Evolutionary conservation across 1,284 basidiomycete genomes (phyloP), one percentile per base, ranked within the genome.

Genomic region (Rhizoctonia solani): DNA sequence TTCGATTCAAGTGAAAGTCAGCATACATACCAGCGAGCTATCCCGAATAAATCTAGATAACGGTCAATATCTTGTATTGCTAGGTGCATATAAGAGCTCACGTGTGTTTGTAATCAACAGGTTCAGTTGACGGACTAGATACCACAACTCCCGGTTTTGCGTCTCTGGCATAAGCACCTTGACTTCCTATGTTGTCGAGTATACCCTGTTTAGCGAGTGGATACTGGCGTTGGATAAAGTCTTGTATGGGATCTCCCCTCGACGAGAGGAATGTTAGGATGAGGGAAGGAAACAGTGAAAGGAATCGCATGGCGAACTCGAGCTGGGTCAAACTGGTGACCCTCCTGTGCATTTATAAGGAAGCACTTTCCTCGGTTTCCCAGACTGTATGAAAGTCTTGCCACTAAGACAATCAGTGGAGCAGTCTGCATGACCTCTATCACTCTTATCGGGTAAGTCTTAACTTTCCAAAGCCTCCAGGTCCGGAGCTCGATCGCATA

Each of bases 141-240:
- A 61, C 34, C 11, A 61, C 58, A 2, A 61, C n/a, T 37, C 58
- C 58, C 1, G 46, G 58, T 25, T 50, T 61, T 11, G 58, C 58
- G 4, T 50, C 58, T 34, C 34, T 49, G 29, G 58, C 58, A 41
- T 50, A 61, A 23, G 46, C 47, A 19, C 58, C 58, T n/a, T 50
- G 14, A 32, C 58, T 61, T 30, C 58, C 58, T 39, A 61, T 61
- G n/a, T 61, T 61, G 19, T 61, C 58, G 11, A 61, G 32, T 8
- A 61, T 50, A 4, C 58, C 58, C 14, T 13, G 14, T 29, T 50
- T 61, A 21, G 58, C 58, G n/a, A 61, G 23, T 1, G 58, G 58
- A 19, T 61, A 61, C 27, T 61, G 58, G 16, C 30, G 30, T 14
- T 61, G 23, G 19, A 61, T 61, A 19, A 61, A 61, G 19, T 32